These are phyloP conservation scores for Macaranga tanarius DNA, from an alignment of 441 rosid species.

Conservation along the genomic window DNA sequence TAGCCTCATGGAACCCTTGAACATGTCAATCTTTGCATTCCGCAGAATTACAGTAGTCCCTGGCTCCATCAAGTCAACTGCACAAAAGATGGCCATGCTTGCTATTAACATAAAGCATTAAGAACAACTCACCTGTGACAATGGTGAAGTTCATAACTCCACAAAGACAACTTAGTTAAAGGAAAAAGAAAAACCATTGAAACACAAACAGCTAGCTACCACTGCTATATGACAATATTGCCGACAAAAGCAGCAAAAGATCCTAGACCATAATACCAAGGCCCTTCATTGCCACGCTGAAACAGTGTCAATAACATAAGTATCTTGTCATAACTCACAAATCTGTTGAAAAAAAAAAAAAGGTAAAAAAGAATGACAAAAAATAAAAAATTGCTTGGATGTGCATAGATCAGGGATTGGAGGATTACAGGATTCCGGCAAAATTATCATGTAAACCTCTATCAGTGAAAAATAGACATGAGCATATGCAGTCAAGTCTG, in stretches of 20 bases:
- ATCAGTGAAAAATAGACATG: too few relatives aligned
- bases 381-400: too few relatives aligned
- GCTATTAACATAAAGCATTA: not conserved
- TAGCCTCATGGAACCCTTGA: conserved; percentile 79
- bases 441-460: too few relatives aligned
- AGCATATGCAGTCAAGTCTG: too few relatives aligned
- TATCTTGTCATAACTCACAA: too few relatives aligned
- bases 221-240: not conserved
- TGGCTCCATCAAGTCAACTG: conserved; percentile 64
- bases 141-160: not conserved
- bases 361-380: too few relatives aligned
- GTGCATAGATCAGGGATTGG: too few relatives aligned
- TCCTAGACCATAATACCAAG: not conserved
- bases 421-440: too few relatives aligned
- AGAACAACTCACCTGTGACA: not conserved
- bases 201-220: not conserved
- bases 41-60: conserved; percentile 62
- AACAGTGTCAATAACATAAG: too few relatives aligned
- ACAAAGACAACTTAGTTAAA: not conserved
- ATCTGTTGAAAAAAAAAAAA: too few relatives aligned
- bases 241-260: not conserved
- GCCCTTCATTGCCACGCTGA: too few relatives aligned
- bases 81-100: conserved; percentile 8
- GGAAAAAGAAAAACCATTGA: not conserved
- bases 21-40: conserved; percentile 81